Conservation (phyloP, 2,329 filamentous ascomycete genomes). For the Diaporthe batatas region DNA sequence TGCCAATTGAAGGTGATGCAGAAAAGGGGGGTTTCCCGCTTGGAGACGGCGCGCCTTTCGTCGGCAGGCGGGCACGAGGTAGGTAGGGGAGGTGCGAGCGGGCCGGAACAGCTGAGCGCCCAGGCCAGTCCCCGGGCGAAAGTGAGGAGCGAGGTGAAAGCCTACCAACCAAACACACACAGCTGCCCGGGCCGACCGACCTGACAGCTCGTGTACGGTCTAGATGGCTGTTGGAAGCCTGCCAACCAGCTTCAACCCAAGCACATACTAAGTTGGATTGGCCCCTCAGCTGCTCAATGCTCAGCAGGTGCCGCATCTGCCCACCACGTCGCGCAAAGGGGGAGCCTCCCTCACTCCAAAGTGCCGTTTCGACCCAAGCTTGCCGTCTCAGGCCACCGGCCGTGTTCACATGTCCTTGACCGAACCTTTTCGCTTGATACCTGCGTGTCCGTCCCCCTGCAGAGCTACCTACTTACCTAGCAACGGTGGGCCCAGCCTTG, state of each 20-base stretch:
- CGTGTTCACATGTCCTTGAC: background rate
- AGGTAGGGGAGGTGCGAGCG: conserved; percentile 22
- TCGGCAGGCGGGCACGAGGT: background rate
- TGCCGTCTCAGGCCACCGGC: conserved; percentile 20
- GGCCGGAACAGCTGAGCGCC: conserved; percentile 7
- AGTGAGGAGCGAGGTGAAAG: background rate
- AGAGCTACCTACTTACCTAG: background rate
- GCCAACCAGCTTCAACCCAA: conserved; percentile 8
- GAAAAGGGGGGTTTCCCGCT: background rate
- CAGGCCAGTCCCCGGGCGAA: background rate
- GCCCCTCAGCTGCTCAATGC: conserved; percentile 7
- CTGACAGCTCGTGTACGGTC: conserved; percentile 2
- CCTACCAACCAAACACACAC: conserved; percentile 15
- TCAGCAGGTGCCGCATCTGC: conserved; percentile 10
- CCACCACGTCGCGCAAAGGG: conserved; percentile 1
- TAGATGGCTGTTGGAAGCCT: conserved; percentile 2
- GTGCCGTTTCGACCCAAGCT: background rate
- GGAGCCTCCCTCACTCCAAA: conserved; percentile 5
- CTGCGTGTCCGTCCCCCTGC: background rate
- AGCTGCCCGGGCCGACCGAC: conserved; percentile 14
- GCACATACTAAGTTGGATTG: conserved; percentile 16
- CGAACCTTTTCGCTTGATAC: background rate
- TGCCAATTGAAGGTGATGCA: background rate
- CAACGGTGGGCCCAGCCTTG: background rate
- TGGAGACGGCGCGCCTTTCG: too few relatives aligned